Evolutionary conservation across 306 rosid genomes (phyloP).

Genomic region (Cucurbita ficifolia): DNA sequence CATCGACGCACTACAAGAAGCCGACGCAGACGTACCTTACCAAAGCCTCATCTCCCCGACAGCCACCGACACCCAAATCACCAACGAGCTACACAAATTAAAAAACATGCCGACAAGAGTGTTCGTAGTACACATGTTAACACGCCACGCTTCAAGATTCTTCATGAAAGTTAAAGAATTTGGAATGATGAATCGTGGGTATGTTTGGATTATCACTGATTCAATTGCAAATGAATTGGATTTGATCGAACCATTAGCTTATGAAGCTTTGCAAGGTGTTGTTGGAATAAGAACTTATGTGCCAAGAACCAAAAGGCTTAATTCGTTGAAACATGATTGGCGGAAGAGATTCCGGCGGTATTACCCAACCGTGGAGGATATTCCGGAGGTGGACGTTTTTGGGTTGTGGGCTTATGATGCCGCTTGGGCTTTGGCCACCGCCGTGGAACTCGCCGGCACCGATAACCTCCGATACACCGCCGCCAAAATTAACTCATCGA

Average conservation of each 20-base stretch:
- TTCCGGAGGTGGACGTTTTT: conserved; percentile 9
- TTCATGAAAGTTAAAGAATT: conserved; percentile 3
- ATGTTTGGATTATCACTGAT: conserved; percentile 10
- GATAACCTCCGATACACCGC: conserved; percentile 3
- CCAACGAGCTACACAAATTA: conserved; percentile 14
- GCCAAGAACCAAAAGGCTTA: neutral
- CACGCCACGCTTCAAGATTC: neutral
- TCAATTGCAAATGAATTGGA: neutral
- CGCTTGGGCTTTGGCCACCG: conserved; percentile 33
- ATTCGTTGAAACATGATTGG: neutral
- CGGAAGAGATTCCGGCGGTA: conserved; percentile 6
- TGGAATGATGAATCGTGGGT: conserved; percentile 7
- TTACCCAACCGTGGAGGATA: conserved; percentile 14
- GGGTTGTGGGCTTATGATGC: conserved; percentile 48
- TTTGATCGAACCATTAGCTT: neutral
- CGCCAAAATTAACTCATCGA: neutral
- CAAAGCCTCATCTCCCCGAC: conserved; percentile 7
- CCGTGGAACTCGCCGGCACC: conserved; percentile 17
- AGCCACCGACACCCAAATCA: conserved; percentile 10
- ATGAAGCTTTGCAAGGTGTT: neutral
- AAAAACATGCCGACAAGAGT: conserved; percentile 11
- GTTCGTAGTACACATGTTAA: neutral
- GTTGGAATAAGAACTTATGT: neutral
- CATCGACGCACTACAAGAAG: conserved; percentile 11
- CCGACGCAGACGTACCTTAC: conserved; percentile 11